Evolutionary conservation across 202 grass and related monocot genomes (phyloP).

Genomic region (Digitaria exilis): DNA sequence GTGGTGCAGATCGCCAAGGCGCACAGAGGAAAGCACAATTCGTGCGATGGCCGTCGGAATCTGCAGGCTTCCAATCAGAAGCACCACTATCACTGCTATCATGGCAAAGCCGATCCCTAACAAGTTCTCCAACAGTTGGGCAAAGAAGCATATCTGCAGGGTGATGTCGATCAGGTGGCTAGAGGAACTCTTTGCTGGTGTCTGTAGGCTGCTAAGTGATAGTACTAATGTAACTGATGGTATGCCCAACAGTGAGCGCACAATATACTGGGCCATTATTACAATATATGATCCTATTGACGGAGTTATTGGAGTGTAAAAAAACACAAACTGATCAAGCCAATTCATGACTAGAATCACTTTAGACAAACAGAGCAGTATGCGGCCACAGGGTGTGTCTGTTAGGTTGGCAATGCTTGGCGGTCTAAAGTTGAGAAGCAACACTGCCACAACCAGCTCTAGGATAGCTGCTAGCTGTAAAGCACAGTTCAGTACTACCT

Average conservation of each 20-base stretch:
- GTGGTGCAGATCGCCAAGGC: neutral
- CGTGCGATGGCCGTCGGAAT: neutral
- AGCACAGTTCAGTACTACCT: neutral
- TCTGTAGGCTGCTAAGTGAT: conserved; percentile 1
- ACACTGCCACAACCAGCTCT: neutral
- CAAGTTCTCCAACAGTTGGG: neutral
- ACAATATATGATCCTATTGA: too few species aligned
- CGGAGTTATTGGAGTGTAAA: too few species aligned
- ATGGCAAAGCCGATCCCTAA: neutral
- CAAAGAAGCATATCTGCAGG: neutral
- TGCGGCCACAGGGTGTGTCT: neutral
- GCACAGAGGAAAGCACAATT: neutral
- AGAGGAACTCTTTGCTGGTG: neutral
- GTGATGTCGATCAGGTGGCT: neutral
- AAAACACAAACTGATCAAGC: neutral
- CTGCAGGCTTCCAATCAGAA: conserved; percentile 1
- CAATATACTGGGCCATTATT: too few species aligned
- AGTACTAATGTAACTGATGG: neutral
- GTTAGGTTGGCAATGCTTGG: neutral
- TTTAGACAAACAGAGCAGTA: neutral
- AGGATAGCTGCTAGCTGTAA: neutral
- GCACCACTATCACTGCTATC: neutral
- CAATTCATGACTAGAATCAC: neutral
- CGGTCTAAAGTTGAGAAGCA: neutral
- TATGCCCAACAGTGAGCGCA: too few species aligned